phyloP scores from a whole-genome alignment of 306 rosid species.

The Corylus avellana region DNA sequence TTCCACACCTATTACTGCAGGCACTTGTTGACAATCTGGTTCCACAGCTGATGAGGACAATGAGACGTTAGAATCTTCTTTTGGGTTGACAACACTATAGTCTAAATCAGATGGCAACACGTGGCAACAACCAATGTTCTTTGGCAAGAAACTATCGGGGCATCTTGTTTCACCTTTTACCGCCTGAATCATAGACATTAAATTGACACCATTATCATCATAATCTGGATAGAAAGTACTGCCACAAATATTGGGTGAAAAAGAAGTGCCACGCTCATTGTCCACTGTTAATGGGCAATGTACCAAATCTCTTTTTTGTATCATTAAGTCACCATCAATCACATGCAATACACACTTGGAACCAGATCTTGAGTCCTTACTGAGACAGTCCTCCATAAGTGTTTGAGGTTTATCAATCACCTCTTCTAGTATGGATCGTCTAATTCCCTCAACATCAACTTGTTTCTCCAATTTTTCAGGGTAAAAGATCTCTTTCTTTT shows the following conservation, averaged over 20 bases:
- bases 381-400: constrained; percentile 3
- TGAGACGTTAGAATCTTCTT: constrained; percentile 27
- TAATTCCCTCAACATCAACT: constrained; percentile 14
- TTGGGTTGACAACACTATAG: constrained; percentile 12
- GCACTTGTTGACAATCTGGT: constrained; percentile 10
- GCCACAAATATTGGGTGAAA: constrained; percentile 20
- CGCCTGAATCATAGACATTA: constrained; percentile 11
- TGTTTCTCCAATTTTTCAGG: constrained; percentile 17
- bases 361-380: constrained; percentile 8
- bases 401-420: constrained; percentile 9
- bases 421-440: constrained; percentile 7
- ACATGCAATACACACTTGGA: constrained; percentile 5
- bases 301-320: neutral
- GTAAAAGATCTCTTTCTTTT: constrained; percentile 10
- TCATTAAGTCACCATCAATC: neutral
- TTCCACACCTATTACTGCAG: constrained; percentile 6
- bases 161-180: constrained; percentile 7
- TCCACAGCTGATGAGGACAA: constrained; percentile 18
- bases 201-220: constrained; percentile 5
- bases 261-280: constrained; percentile 3
- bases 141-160: constrained; percentile 5
- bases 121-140: constrained; percentile 7
- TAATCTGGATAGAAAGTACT: constrained; percentile 3
- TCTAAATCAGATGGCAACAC: neutral
- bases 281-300: constrained; percentile 3